A percentile compares a stretch with the other conserved stretches of the same genome.
Evolutionary conservation across 2,329 filamentous ascomycete genomes (phyloP).

Genomic region (Cladosporium sp.): DNA sequence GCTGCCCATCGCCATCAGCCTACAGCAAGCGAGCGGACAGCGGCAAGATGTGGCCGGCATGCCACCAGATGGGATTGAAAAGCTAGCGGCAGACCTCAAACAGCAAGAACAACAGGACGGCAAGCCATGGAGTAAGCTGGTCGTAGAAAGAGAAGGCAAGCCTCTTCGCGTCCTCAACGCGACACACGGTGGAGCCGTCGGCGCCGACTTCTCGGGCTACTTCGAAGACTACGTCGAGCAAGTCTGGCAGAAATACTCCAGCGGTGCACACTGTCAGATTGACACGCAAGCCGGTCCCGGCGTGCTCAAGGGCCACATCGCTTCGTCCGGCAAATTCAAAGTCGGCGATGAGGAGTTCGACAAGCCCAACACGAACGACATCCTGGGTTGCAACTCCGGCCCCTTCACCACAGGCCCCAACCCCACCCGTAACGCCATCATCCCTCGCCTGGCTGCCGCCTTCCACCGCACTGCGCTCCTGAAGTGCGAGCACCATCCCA

Average conservation of each 20-base stretch:
- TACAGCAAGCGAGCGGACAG: conserved; percentile 33
- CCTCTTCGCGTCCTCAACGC: conserved; percentile 41
- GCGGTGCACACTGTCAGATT: conserved; percentile 42
- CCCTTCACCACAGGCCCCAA: conserved; percentile 49
- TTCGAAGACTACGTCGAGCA: conserved; percentile 48
- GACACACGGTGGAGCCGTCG: conserved; percentile 42
- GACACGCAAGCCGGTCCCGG: conserved; percentile 60
- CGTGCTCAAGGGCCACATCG: conserved; percentile 46
- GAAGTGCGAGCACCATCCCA: conserved; percentile 34
- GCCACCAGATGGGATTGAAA: conserved; percentile 50
- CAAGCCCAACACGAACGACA: conserved; percentile 56
- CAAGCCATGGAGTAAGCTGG: conserved; percentile 58
- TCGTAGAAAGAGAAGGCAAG: conserved; percentile 37
- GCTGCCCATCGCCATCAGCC: conserved; percentile 36
- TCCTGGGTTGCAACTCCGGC: conserved; percentile 61
- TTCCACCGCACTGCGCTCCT: conserved; percentile 70
- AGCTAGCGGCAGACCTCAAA: conserved; percentile 49
- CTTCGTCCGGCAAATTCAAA: conserved; percentile 32
- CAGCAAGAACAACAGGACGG: conserved; percentile 53
- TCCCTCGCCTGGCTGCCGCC: conserved; percentile 68
- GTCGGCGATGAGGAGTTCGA: conserved; percentile 48
- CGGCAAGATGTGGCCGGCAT: conserved; percentile 54
- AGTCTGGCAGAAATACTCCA: conserved; percentile 47
- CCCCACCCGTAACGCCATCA: conserved; percentile 52
- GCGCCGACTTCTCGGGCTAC: conserved; percentile 48